A percentile compares a stretch with the other conserved stretches of the same genome.
phyloP scores from a whole-genome alignment of 805 yeast species.

The Wickerhamomyces bisporus region DNA sequence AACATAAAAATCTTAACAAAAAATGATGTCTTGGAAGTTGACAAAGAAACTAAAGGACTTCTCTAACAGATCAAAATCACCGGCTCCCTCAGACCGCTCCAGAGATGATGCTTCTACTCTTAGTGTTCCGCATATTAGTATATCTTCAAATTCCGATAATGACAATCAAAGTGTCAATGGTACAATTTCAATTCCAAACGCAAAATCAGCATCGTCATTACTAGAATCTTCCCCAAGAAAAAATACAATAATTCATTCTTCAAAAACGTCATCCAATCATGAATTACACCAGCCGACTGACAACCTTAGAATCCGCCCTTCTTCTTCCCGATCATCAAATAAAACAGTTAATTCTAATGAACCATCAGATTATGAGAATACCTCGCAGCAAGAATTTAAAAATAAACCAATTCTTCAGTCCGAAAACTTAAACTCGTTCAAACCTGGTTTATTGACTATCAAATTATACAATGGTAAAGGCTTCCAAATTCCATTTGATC shows the following conservation, averaged over 20 bases:
- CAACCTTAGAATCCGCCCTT: neutral
- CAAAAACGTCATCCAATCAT: neutral
- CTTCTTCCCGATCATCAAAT: conserved; percentile 2
- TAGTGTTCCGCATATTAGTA: neutral
- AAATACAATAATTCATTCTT: neutral
- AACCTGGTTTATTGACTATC: conserved; percentile 73
- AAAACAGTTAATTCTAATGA: conserved; percentile 1
- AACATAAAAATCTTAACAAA: no score
- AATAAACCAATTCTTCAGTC: neutral
- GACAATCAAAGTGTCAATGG: neutral
- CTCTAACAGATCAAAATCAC: conserved; percentile 19
- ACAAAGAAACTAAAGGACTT: conserved; percentile 34
- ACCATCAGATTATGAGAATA: neutral
- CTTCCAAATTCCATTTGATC: conserved; percentile 64
- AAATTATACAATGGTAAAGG: conserved; percentile 69
- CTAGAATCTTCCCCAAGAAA: neutral
- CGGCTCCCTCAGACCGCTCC: conserved; percentile 8
- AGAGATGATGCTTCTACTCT: conserved; percentile 6
- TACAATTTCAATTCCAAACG: neutral
- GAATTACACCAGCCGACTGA: neutral
- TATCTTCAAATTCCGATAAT: neutral
- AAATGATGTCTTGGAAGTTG: conserved; percentile 37
- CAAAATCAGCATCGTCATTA: neutral
- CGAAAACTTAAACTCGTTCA: conserved; percentile 22
- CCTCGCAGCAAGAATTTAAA: neutral